Percentiles rank a stretch among this genome's conserved stretches.
Evolutionary conservation across 345 rosid species (phyloP).

Genomic region (Microcos paniculata): DNA sequence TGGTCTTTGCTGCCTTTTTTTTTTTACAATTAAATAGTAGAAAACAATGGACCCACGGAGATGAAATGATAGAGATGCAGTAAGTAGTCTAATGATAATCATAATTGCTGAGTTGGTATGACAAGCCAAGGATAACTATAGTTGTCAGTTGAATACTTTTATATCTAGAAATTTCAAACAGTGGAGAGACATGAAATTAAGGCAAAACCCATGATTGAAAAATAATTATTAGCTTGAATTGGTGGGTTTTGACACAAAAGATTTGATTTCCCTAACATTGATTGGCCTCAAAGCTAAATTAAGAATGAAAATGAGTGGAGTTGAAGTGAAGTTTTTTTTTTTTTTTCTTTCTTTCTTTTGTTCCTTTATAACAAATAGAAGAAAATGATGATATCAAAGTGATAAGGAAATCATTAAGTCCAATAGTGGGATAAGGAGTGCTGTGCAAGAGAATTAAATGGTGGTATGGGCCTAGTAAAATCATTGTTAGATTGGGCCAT

Average conservation of each 20-base stretch:
- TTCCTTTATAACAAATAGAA: not conserved
- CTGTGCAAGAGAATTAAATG: not conserved
- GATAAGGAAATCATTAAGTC: not conserved
- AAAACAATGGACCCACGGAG: not conserved
- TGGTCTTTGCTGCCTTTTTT: too few species aligned
- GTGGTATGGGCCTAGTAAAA: conserved; percentile 13
- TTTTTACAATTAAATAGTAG: too few species aligned
- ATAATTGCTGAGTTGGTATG: not conserved
- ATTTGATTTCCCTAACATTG: conserved; percentile 1
- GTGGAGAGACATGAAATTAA: not conserved
- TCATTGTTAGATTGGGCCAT: conserved; percentile 22
- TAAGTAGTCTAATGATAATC: not conserved
- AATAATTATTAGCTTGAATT: not conserved
- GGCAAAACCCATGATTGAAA: not conserved
- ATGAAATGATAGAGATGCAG: not conserved
- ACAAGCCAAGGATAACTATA: not conserved
- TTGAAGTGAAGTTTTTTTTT: conserved; percentile 28
- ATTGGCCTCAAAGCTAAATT: not conserved
- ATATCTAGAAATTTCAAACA: not conserved
- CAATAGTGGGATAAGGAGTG: conserved; percentile 4
- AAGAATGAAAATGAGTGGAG: conserved; percentile 23
- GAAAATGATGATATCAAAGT: not conserved
- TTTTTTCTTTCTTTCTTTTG: not conserved
- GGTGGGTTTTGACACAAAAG: not conserved
- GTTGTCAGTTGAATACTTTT: not conserved